Base-by-base conservation (phyloP, 106 monocot genomes). In the Allium fistulosum region DNA sequence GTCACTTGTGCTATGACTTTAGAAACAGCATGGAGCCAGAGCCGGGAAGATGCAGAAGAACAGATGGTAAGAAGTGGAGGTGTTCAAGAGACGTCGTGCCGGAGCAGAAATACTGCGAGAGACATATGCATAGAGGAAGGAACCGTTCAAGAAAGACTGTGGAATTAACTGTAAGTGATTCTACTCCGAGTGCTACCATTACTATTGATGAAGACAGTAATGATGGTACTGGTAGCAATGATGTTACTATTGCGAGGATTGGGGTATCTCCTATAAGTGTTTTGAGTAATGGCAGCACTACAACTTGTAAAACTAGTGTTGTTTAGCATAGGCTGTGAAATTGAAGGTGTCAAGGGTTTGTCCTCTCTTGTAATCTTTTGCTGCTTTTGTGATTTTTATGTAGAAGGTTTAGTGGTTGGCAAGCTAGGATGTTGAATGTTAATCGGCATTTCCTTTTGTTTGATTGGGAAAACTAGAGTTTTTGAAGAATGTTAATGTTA, bases 81-180 rank as follows among this genome's bases (percentile, higher is more conserved):
- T 93, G 93, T 79, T 79, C 89, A 46, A 78, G 80, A 15, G 85
- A 83, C 46, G 89, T 77, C 7, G 83, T 89, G 8, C 72, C 83
- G 0, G 81, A 81, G 45, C 86, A 89, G 68, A 93, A 93, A 76
- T 93, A 93, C 86, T 93, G 93, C 68, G 86, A 93, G 71, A 80
- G 86, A 7, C 93, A 93, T 79, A 72, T 93, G 77, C 86, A 93
- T 73, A 77, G 93, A 1, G 93, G 93, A 37, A 79, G 91, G 17
- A 74, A 72, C 72, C 93, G 89, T 82, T 88, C 93, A 81, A 93
- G 93, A 88, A 93, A 88, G 93, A 77, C 79, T 80, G 78, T 83
- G 79, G 85, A 86, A 86, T 52, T 52, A 53, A 53, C 48, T 16
- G 63, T 69, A 0, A 56, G 51, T 26, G 17, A 67, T 14, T 66